Evolutionary conservation across 2,329 filamentous ascomycete species (phyloP), one percentile per base, ranked within the genome.

Genomic region (Boeremia exigua): DNA sequence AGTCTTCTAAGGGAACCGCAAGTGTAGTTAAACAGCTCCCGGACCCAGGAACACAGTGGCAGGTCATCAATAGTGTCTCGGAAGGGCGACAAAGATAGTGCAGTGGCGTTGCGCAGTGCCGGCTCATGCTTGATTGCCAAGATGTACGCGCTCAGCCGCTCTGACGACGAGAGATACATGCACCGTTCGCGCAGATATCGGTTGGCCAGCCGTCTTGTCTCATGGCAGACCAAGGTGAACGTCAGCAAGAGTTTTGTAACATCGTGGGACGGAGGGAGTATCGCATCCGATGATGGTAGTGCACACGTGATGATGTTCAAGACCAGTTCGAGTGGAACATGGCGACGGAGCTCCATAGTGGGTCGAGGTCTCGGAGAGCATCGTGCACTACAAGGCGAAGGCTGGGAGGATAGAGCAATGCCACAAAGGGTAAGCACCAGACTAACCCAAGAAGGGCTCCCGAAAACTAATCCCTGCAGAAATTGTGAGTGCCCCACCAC

Each of bases 111-210:
- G n/a, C 61, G 57, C 2, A 65, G 42, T 4, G 48, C 53, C 2
- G 59, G 54, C 11, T 64, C 45, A 7, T 54, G 38, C 6, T 61
- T 54, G 28, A 69, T 58, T 7, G 58, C 57, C 12, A 67, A 36
- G 4, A 69, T 50, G 3, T 67, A 59, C 17, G 60, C 59, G n/a
- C 62, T 64, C 48, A 81, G 48, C 9, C 66, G 62, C 15, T 40
- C 19, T 8, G 57, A 42, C 19, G 77, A 77, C 45, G 80, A 75
- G 34, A 84, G 68, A 59, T 78, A 78, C 32, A 81, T 59, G 65
- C 80, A 83, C 59, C 78, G 74, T 54, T 77, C 67, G 40, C 77
- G 77, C n/a, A 84, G 75, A 10, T 79, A 70, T 34, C 72, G 75
- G 14, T 73, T 72, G 3, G 81, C 79, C 9, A 77, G 54, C 4